phyloP scores from a whole-genome alignment of 2,329 filamentous ascomycete species.

The Cadophora malorum region DNA sequence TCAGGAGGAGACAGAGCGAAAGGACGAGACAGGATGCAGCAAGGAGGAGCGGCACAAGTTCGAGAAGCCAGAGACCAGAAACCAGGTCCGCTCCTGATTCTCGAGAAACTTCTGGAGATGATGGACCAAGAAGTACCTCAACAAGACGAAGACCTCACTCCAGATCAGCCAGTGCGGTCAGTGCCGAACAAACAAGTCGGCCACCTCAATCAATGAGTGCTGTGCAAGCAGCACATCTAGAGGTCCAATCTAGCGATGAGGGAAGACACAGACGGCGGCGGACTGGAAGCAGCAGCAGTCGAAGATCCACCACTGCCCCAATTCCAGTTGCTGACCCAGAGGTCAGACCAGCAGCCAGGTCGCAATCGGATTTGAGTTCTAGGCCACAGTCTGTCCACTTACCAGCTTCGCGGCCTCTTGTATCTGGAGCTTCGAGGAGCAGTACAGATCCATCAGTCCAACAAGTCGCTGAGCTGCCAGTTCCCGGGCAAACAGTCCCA shows the following conservation, averaged over 20 bases:
- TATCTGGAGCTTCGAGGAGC: conserved; percentile 37
- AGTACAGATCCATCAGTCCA: conserved; percentile 41
- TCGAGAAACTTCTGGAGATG: conserved; percentile 41
- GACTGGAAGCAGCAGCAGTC: conserved; percentile 59
- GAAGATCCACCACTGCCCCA: conserved; percentile 60
- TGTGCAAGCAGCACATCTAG: conserved; percentile 55
- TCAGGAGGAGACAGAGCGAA: conserved; percentile 75
- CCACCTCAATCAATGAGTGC: conserved; percentile 54
- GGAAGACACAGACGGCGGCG: conserved; percentile 53
- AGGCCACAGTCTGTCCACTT: conserved; percentile 45
- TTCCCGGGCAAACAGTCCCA: conserved; percentile 24
- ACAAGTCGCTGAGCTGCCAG: conserved; percentile 34
- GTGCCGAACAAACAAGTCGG: conserved; percentile 57
- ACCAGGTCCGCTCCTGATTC: conserved; percentile 40
- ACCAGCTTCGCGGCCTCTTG: conserved; percentile 32
- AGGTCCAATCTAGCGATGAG: conserved; percentile 56
- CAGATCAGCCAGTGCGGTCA: conserved; percentile 54
- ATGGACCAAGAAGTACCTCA: conserved; percentile 32
- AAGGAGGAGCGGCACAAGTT: conserved; percentile 50
- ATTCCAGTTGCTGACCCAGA: conserved; percentile 50
- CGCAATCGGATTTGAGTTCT: conserved; percentile 67
- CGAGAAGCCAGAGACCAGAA: conserved; percentile 11
- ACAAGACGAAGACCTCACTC: conserved; percentile 50
- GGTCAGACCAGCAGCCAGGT: conserved; percentile 60
- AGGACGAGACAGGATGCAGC: conserved; percentile 56